phyloP scores from a whole-genome alignment of 768 basidiomycete genomes.

The Calocera cornea region DNA sequence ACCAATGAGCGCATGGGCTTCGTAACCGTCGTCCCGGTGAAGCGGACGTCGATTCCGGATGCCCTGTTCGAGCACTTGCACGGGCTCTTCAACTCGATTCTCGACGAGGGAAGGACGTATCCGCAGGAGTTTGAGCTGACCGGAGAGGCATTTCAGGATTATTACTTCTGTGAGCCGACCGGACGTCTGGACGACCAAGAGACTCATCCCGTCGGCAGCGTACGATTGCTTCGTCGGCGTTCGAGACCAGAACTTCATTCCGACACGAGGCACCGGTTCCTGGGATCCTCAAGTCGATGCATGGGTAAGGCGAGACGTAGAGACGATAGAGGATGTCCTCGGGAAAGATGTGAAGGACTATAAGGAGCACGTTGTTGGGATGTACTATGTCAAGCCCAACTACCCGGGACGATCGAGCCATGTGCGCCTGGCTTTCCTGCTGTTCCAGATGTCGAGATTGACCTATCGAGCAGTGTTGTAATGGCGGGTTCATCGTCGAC shows the following conservation, averaged over 20 bases:
- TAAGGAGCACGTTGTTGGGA: slow-evolving; percentile 1
- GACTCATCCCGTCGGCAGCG: slow-evolving; percentile 12
- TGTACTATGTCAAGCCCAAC: slow-evolving; percentile 58
- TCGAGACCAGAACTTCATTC: slow-evolving; percentile 28
- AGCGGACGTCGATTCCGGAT: slow-evolving; percentile 28
- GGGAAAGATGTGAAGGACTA: neutral
- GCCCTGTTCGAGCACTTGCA: slow-evolving; percentile 51
- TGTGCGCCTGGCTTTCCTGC: slow-evolving; percentile 36
- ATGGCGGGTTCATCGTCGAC: slow-evolving; percentile 77
- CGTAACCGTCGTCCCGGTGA: slow-evolving; percentile 43
- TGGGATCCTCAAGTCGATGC: slow-evolving; percentile 73
- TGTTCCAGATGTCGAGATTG: neutral
- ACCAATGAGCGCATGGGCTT: slow-evolving; percentile 7
- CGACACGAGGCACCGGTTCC: slow-evolving; percentile 34
- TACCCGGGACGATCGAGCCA: slow-evolving; percentile 84
- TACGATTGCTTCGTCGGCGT: slow-evolving; percentile 16
- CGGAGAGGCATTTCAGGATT: slow-evolving; percentile 47
- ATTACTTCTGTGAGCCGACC: slow-evolving; percentile 68
- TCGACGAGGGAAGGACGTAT: slow-evolving; percentile 68
- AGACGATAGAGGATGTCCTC: neutral
- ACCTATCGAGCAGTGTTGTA: slow-evolving; percentile 50
- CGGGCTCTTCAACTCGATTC: slow-evolving; percentile 51
- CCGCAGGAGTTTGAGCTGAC: slow-evolving; percentile 53
- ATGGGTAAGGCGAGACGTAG: neutral
- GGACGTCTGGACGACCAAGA: slow-evolving; percentile 27